Base-by-base conservation (phyloP, 257 asterid genomes). In the Marsdenia floribunda region DNA sequence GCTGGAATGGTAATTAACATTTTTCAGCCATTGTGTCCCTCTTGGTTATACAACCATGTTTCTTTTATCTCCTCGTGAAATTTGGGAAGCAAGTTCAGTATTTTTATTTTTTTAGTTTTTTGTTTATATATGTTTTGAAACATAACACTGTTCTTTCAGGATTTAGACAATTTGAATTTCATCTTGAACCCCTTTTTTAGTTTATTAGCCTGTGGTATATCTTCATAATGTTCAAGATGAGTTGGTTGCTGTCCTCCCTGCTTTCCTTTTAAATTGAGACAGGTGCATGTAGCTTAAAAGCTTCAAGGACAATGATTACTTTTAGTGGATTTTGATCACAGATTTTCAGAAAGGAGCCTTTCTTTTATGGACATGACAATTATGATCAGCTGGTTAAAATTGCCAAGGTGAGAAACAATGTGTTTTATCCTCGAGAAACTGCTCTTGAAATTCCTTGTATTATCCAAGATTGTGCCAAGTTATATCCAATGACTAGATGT, bases 341-440 rank as follows among this genome's bases (percentile, higher is more conserved):
- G 96, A 92, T 92, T 75, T 92, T 92, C 74, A 90, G 96, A 72
- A 92, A 92, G 88, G 96, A 92, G 83, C 97, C 97, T 63, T 92
- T 92, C 89, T 92, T 92, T 83, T 92, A 90, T 68, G 97, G 97
- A 80, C 97, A 90, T 71, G 97, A 92, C 77, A 92, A 92, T 80
- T 83, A 90, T 76, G 97, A 92, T 87, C 98, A 92, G 76, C 87
- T 92, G 67, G 98, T 88, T 72, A 92, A 92, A 87, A 92, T 90
- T 83, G 97, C 96, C 3, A 90, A 92, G 98, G 98, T 92, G 83
- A 46, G 77, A 38, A 40, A 29, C 44, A n/a, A 29, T 6, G 46
- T 35, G 40, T 35, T 14, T 60, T 68, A 6, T 57, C 38, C 29
- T 18, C 15, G 72, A 60, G 50, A 61, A 46, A 70, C 14, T n/a